These are phyloP conservation scores for Beta vulgaris DNA, from an alignment of 148 eudicot genomes.

Conservation along the genomic window DNA sequence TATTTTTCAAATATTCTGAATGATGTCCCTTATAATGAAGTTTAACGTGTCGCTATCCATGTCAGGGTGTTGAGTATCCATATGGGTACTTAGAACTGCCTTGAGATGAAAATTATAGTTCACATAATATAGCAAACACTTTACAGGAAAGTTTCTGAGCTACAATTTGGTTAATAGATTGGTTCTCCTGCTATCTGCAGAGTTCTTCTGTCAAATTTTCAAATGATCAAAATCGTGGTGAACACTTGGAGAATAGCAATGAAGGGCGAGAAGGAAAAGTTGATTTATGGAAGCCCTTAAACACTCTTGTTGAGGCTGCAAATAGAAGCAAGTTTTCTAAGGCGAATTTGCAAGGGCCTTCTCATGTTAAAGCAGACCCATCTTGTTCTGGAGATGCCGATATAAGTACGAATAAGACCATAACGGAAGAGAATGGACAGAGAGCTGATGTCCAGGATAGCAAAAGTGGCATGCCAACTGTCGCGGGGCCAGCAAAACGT, in stretches of 20 bases:
- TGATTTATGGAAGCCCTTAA: constrained; percentile 86
- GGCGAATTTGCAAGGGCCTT: constrained; percentile 48
- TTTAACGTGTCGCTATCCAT: background rate
- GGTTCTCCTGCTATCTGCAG: constrained; percentile 36
- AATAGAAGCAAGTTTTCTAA: constrained; percentile 76
- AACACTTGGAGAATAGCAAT: constrained; percentile 39
- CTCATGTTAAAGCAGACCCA: constrained; percentile 50
- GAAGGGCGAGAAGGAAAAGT: constrained; percentile 59
- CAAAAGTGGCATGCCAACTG: constrained; percentile 27
- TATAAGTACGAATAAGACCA: constrained; percentile 34
- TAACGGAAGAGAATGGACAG: constrained; percentile 45
- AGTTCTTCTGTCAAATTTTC: constrained; percentile 53
- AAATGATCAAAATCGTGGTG: constrained; percentile 38
- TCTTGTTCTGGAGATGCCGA: constrained; percentile 36
- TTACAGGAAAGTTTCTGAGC: background rate
- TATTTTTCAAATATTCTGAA: background rate
- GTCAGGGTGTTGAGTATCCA: background rate
- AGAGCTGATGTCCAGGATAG: constrained; percentile 45
- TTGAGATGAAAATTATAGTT: background rate
- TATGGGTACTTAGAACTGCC: background rate
- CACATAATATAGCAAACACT: background rate
- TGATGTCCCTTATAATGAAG: background rate
- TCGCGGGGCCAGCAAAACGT: constrained; percentile 43
- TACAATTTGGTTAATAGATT: background rate
- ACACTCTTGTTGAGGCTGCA: constrained; percentile 84